These are phyloP conservation scores for Galium porrigens DNA, from an alignment of 305 asterid species.

Conservation along the genomic window DNA sequence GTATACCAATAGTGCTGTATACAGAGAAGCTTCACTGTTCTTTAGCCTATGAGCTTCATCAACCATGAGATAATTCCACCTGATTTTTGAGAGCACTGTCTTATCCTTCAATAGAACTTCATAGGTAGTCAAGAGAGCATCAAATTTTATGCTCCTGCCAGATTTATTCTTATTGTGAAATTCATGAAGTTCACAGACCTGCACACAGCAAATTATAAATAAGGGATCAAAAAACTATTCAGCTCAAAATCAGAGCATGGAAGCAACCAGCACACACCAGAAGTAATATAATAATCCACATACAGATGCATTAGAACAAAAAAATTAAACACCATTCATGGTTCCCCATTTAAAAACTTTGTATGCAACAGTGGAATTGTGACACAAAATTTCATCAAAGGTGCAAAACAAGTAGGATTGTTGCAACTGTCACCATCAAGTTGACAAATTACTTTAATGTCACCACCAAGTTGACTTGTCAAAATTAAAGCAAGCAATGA, in stretches of 20 bases:
- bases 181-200: slow-evolving; percentile 96
- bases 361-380: not conserved
- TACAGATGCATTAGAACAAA: not conserved
- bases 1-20: slow-evolving; percentile 60
- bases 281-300: not conserved
- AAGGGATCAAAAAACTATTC: not conserved
- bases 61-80: slow-evolving; percentile 97
- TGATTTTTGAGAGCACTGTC: slow-evolving; percentile 78
- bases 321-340: too few relatives aligned
- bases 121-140: slow-evolving; percentile 82
- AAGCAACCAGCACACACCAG: not conserved
- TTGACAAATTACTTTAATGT: too few relatives aligned
- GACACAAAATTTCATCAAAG: not conserved
- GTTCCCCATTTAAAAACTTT: too few relatives aligned
- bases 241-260: not conserved
- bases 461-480: too few relatives aligned
- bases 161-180: slow-evolving; percentile 61
- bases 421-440: too few relatives aligned
- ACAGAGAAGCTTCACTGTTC: slow-evolving; percentile 94
- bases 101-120: slow-evolving; percentile 92
- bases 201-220: slow-evolving; percentile 19
- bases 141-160: slow-evolving; percentile 66
- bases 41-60: slow-evolving; percentile 99
- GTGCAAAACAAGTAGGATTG: too few relatives aligned
- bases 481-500: too few relatives aligned